Evolutionary conservation across 2,329 filamentous ascomycete genomes (phyloP).

Genomic region (Amesomyces nigricolor): DNA sequence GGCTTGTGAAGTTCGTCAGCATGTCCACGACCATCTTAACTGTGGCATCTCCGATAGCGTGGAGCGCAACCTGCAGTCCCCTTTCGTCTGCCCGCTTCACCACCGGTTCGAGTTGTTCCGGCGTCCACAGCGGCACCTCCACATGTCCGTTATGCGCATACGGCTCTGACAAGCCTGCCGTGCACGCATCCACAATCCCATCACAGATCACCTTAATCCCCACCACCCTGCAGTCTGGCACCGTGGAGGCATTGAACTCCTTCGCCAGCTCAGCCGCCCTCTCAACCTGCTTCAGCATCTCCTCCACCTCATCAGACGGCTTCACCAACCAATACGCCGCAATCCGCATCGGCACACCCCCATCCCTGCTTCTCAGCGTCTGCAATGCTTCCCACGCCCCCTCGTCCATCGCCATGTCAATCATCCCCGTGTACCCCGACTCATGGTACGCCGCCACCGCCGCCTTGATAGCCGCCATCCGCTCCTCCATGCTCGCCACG

Average conservation of each 20-base stretch:
- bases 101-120: conserved; percentile 46
- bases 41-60: conserved; percentile 60
- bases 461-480: conserved; percentile 39
- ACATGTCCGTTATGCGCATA: conserved; percentile 45
- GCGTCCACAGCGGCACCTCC: conserved; percentile 50
- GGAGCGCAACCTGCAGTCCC: conserved; percentile 56
- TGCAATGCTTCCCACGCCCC: conserved; percentile 48
- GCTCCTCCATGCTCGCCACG: conserved; percentile 44
- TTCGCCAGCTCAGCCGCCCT: conserved; percentile 43
- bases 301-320: conserved; percentile 39
- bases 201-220: conserved; percentile 63
- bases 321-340: conserved; percentile 52
- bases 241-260: conserved; percentile 40
- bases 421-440: conserved; percentile 48
- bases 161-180: conserved; percentile 54
- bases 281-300: conserved; percentile 45
- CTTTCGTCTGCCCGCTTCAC: conserved; percentile 48
- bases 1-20: conserved; percentile 40
- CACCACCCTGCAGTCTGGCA: conserved; percentile 47
- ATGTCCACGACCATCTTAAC: conserved; percentile 53
- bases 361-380: conserved; percentile 33
- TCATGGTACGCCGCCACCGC: conserved; percentile 45
- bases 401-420: conserved; percentile 57
- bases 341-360: conserved; percentile 41
- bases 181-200: conserved; percentile 60